Percentiles rank a stretch among this genome's conserved stretches.
These are phyloP conservation scores for Pistacia atlantica DNA, from an alignment of 345 rosid genomes.

Conservation along the genomic window DNA sequence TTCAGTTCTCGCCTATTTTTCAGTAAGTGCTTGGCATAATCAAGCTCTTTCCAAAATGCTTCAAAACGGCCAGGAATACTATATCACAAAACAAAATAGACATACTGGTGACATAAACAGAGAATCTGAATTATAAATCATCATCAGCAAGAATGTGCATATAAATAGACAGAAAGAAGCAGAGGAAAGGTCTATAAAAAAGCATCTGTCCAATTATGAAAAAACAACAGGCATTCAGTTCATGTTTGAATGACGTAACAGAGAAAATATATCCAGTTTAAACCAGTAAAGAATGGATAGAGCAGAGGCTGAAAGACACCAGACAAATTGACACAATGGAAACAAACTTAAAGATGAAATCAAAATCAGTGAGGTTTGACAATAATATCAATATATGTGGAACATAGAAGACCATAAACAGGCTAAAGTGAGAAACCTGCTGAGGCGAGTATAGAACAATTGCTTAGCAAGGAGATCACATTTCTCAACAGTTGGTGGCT, in stretches of 20 bases:
- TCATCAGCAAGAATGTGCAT: too few relatives aligned
- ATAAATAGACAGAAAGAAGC: not conserved
- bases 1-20: conserved; percentile 60
- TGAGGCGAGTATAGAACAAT: conserved; percentile 27
- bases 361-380: not conserved
- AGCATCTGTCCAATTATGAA: not conserved
- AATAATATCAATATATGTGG: not conserved
- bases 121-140: not conserved
- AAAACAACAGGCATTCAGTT: not conserved
- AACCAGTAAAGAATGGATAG: too few relatives aligned
- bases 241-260: too few relatives aligned
- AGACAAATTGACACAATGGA: not conserved
- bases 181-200: not conserved
- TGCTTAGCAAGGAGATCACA: too few relatives aligned
- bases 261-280: too few relatives aligned
- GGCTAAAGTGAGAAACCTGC: conserved; percentile 41
- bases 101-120: not conserved
- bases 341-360: not conserved
- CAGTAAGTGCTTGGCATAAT: conserved; percentile 52
- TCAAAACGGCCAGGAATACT: conserved; percentile 59
- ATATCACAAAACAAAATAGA: conserved; percentile 14
- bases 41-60: conserved; percentile 67
- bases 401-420: not conserved
- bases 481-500: conserved; percentile 37
- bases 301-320: too few relatives aligned